phyloP scores from a whole-genome alignment of 129 eudicot species.

The Chrysanthemum makinoi region DNA sequence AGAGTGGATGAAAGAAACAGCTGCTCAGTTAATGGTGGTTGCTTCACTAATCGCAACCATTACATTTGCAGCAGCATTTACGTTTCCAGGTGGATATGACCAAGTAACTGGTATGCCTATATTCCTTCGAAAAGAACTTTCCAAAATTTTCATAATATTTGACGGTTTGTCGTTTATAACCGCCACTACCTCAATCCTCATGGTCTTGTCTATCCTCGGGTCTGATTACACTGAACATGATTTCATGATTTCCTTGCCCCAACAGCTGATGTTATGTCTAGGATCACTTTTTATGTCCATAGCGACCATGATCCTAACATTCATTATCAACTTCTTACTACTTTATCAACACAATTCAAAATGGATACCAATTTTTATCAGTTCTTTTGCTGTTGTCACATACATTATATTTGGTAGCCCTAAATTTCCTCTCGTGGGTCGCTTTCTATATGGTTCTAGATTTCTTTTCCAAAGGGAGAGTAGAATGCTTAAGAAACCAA shows the following conservation, averaged over 20 bases:
- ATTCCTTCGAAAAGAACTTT: slow-evolving; percentile 15
- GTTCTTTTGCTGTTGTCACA: slow-evolving; percentile 15
- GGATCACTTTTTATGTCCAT: slow-evolving; percentile 23
- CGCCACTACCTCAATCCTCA: slow-evolving; percentile 21
- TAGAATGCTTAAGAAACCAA: slow-evolving; percentile 21
- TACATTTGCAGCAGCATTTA: slow-evolving; percentile 28
- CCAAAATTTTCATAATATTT: slow-evolving; percentile 24
- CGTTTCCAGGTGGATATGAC: slow-evolving; percentile 34
- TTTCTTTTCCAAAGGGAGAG: slow-evolving; percentile 21
- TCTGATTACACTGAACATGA: slow-evolving; percentile 28
- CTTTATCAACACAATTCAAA: slow-evolving; percentile 22
- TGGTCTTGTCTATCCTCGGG: slow-evolving; percentile 24
- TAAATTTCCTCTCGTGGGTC: slow-evolving; percentile 23
- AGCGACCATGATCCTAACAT: slow-evolving; percentile 23
- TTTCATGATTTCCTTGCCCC: slow-evolving; percentile 23
- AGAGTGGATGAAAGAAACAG: slow-evolving; percentile 31
- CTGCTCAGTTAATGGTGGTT: slow-evolving; percentile 24
- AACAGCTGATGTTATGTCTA: slow-evolving; percentile 22
- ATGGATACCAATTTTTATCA: slow-evolving; percentile 24
- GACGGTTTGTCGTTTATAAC: slow-evolving; percentile 26
- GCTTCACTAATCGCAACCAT: slow-evolving; percentile 28
- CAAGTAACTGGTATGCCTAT: slow-evolving; percentile 21
- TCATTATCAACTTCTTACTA: slow-evolving; percentile 15
- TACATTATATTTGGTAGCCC: slow-evolving; percentile 24
- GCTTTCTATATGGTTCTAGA: slow-evolving; percentile 20